These are phyloP conservation scores for Dentipellis fragilis DNA, from an alignment of 768 basidiomycete species.

Conservation along the genomic window DNA sequence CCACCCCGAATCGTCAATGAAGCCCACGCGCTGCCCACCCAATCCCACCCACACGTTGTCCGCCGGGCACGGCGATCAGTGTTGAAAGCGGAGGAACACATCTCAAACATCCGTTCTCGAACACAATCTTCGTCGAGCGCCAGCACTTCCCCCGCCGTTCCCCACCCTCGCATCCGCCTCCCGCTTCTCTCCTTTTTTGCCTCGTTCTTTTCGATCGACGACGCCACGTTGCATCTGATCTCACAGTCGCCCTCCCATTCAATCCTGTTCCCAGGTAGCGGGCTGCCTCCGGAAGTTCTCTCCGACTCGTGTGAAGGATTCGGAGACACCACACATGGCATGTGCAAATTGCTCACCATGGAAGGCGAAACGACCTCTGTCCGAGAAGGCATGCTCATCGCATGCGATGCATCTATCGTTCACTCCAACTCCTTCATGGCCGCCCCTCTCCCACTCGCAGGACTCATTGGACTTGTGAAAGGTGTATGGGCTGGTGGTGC, in stretches of 20 bases:
- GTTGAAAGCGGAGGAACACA: too few relatives aligned
- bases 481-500: constrained; percentile 1
- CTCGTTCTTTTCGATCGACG: constrained; percentile 27
- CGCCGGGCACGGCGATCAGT: constrained; percentile 1
- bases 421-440: neutral
- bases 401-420: neutral
- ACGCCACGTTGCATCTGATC: constrained; percentile 27
- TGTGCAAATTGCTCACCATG: neutral
- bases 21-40: neutral
- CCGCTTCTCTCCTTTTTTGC: constrained; percentile 29
- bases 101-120: neutral
- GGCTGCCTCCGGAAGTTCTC: neutral
- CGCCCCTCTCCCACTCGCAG: neutral
- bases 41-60: neutral
- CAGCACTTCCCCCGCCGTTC: neutral
- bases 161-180: constrained; percentile 24
- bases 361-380: neutral
- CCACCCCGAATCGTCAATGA: neutral
- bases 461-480: neutral
- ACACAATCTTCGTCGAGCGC: neutral
- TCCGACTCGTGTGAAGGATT: neutral
- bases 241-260: constrained; percentile 23
- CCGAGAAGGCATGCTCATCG: neutral
- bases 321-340: neutral
- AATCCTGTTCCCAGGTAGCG: constrained; percentile 22